Base-by-base conservation (phyloP, 1,284 basidiomycete species). In the Mycena citricolor region DNA sequence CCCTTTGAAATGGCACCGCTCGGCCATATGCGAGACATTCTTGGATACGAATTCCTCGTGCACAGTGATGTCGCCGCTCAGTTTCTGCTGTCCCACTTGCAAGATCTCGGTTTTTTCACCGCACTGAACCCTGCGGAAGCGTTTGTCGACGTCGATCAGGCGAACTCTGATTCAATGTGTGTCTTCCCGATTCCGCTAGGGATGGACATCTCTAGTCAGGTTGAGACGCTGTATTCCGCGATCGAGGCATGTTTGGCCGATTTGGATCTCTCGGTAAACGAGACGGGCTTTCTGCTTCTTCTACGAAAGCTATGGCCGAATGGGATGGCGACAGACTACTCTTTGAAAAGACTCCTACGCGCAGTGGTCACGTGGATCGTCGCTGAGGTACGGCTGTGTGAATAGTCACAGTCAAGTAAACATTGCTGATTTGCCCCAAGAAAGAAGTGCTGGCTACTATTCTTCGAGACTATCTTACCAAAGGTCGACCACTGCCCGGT, bases 181-280 rank as follows among this genome's bases (percentile, higher is more conserved):
- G 61, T 65, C 5, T 89, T 89, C 55, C 78, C 79, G 0, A 60
- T 90, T 11, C 86, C 88, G 0, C 62, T 84, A 4, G 77, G 83
- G 0, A 70, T 89, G 33, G 88, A 90, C 57, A 64, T 81, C 7
- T 84, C 86, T 1, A 72, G 74, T 8, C 77, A 81, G 29, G 85
- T 90, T 4, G 87, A 90, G 57, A 77, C 74, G 0, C 68, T 92
- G 20, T 76, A 88, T 8, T 71, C 79, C 5, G 73, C 82, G 1
- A 76, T 90, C n/a, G 87, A 90, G 59, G 73, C 76, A 1, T 83
- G 81, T 51, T 65, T 92, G 16, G 67, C 72, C 2, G 84, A 89
- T 52, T 60, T 87, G 20, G 80, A 88, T 59, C 65, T 91, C 17
- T 78, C 82, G 0, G 70, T 81, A 23, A 88, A 89, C 56, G 88